Evolutionary conservation across 495 filamentous ascomycete species (phyloP), one percentile per base, ranked within the genome.

Genomic region (Parmelia sp.): DNA sequence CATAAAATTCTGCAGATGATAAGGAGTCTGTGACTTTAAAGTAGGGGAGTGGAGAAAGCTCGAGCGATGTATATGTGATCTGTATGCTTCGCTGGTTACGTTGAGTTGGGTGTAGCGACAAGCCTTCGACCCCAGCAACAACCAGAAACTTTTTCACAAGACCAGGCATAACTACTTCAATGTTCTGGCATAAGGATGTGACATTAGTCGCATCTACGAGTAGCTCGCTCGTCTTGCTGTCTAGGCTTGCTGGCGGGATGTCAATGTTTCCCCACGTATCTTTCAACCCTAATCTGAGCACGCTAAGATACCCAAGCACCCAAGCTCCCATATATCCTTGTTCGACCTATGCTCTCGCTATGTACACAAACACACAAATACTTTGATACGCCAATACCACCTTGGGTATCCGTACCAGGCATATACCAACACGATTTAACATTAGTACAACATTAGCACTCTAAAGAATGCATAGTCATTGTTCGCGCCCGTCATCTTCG

Each of bases 51-150:
- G 76, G 74, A 23, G 78, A 76, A 55, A 86, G 77, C 58, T 82
- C 79, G 63, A 84, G 83, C 65, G 86, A 87, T 66, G 84, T 88
- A 74, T 95, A 96, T 58, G 87, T 85, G 66, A 96, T 86, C 60
- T 83, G 84, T 58, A 91, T 77, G 33, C 83, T 75, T 33, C 70
- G 67, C n/a, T 79, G 74, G 63, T 74, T 75, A 39, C 84, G 81
- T 62, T 78, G 71, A 44, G 80, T 82, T 61, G 90, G 90, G 68
- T 94, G 88, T 40, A 97, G 79, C 65, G 96, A 79, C 29, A 97
- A 81, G 39, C 94, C 94, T 70, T 97, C 93, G 57, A 88, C 84
- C 17, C 91, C 86, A 56, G 92, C 92, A 75, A 88, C 86, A 66
- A 96, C 82, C 59, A 91, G 70, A 56, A 96, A 73, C 72, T 92